Conservation (phyloP, 768 basidiomycete species). For the Termitomyces sp. region DNA sequence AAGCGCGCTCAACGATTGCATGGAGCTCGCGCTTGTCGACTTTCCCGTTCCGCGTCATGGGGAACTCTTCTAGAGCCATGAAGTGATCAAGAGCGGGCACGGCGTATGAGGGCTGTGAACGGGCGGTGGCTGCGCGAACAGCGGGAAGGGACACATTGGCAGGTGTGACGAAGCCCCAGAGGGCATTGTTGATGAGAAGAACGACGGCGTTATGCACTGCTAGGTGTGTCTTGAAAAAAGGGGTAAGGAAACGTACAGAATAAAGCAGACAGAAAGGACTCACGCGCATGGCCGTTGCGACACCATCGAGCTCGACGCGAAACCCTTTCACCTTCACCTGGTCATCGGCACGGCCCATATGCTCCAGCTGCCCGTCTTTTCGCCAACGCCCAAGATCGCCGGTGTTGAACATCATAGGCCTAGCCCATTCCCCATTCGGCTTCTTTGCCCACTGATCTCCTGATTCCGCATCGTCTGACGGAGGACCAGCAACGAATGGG, state of each 20-base stretch:
- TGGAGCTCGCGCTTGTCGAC: constrained; percentile 40
- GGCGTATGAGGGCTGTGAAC: constrained; percentile 53
- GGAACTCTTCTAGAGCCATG: constrained; percentile 38
- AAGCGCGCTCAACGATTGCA: constrained; percentile 9
- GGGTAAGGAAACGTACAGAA: background rate
- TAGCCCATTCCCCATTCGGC: constrained; percentile 14
- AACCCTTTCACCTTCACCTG: constrained; percentile 67
- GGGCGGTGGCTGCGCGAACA: constrained; percentile 14
- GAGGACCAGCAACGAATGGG: constrained; percentile 31
- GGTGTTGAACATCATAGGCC: constrained; percentile 56
- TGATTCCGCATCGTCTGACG: constrained; percentile 29
- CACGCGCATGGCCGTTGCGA: constrained; percentile 55
- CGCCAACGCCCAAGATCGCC: constrained; percentile 56
- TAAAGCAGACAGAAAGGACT: background rate
- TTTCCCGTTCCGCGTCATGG: constrained; percentile 50
- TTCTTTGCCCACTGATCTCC: constrained; percentile 3
- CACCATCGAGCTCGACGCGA: constrained; percentile 59
- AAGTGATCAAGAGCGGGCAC: constrained; percentile 46
- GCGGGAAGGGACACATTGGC: constrained; percentile 8
- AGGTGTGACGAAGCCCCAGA: constrained; percentile 17
- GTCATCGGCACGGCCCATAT: constrained; percentile 55
- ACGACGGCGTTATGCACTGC: constrained; percentile 13
- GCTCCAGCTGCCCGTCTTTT: constrained; percentile 46
- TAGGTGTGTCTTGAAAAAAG: background rate
- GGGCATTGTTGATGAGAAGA: constrained; percentile 15